Evolutionary conservation across 257 asterid species (phyloP), one percentile per base, ranked within the genome.

Genomic region (Capsicum pubescens): DNA sequence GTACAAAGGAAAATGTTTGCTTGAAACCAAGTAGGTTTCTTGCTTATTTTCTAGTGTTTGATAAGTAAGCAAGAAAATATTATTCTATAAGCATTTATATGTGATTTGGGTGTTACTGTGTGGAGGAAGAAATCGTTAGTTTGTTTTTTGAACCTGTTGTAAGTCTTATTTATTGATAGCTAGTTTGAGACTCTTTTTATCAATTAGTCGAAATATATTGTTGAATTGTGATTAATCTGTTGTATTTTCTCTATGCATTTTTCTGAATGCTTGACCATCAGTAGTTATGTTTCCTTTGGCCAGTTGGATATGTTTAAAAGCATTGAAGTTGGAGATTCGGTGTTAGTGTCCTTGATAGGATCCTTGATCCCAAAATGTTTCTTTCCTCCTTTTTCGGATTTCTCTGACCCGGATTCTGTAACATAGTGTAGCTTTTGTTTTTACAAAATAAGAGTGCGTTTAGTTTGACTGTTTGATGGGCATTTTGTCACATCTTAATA

Each of bases 161-260:
- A 46, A 46, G 58, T n/a, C 17, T 8, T 8, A 11, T 46, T 19
- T 71, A 71, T 10, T 71, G 55, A 42, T 44, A 16, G 7, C 56
- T 70, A 17, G 79, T 42, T 70, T 17, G 16, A 32, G 16, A 3
- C 59, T 48, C 35, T 72, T 32, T 32, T 46, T 46, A 19, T 72
- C n/a, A 19, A 10, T 48, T 48, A 46, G 80, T 72, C 12, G 0
- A 14, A 46, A 72, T 46, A 48, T 46, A n/a, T 46, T 3, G 42
- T 72, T 71, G n/a, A 46, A n/a, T 48, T 48, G 59, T 72, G n/a
- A 71, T n/a, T n/a, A 9, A 44, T 46, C n/a, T 72, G 79, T 70
- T 70, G 59, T 46, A 71, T 48, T 26, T 26, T 26, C 3, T n/a
- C 2, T 48, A 9, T 71, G 11, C 10, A 9, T 0, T n/a, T 70